Percentiles rank a stretch among this genome's conserved stretches.
phyloP scores from a whole-genome alignment of 331 rosid genomes.

The Dryas integrifolia region DNA sequence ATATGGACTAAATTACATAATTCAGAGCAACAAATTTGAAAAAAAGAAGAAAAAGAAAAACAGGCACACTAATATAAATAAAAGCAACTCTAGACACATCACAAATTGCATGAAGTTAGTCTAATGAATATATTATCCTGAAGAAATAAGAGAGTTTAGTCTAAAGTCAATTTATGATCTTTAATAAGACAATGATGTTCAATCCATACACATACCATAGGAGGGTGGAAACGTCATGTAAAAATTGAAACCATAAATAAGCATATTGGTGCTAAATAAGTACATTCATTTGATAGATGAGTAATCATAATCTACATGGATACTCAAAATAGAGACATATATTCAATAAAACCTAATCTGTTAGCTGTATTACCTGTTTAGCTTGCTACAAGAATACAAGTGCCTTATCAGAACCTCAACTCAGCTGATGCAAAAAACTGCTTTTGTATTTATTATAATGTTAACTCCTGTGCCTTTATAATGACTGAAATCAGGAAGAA shows the following conservation, averaged over 20 bases:
- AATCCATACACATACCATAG: background rate
- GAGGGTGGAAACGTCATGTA: background rate
- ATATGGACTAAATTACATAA: background rate
- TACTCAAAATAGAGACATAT: background rate
- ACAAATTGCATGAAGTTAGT: background rate
- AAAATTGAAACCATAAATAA: background rate
- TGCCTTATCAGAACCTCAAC: background rate
- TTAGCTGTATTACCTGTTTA: constrained; percentile 14
- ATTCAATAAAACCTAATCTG: background rate
- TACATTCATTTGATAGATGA: background rate
- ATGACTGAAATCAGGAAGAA: constrained; percentile 32
- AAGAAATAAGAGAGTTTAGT: background rate
- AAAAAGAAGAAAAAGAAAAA: background rate
- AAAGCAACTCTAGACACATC: background rate
- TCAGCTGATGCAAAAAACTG: constrained; percentile 4
- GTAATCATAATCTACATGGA: background rate
- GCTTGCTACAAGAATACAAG: constrained; percentile 10
- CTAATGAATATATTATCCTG: background rate
- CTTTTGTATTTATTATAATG: background rate
- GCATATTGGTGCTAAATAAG: background rate
- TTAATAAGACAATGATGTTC: background rate
- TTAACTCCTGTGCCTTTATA: constrained; percentile 4
- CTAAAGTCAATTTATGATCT: background rate
- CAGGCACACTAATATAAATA: background rate
- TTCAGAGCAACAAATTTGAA: background rate